Percentiles rank a stretch among this genome's conserved stretches.
These are phyloP conservation scores for Blastocrithidia nonstop DNA, from an alignment of 208 protist species.

Conservation along the genomic window DNA sequence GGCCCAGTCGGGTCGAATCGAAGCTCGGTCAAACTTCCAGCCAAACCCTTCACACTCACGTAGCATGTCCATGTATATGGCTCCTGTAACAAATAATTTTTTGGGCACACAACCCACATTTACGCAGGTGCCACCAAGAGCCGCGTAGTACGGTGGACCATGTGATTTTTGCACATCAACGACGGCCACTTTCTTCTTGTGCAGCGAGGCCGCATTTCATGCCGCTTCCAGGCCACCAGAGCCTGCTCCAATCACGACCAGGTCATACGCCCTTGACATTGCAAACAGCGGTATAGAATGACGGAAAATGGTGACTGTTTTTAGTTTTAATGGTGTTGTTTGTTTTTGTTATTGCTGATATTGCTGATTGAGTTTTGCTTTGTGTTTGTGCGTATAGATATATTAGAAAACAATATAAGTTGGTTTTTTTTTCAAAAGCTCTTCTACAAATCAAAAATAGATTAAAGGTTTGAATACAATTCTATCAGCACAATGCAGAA, in stretches of 20 bases:
- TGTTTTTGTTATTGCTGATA: background rate
- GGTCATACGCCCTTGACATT: conserved; percentile 70
- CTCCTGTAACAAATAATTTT: conserved; percentile 80
- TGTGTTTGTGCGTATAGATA: background rate
- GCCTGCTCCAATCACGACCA: conserved; percentile 81
- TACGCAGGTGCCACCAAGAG: conserved; percentile 77
- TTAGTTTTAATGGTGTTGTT: background rate
- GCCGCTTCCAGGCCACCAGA: conserved; percentile 79
- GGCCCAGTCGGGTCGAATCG: conserved; percentile 57
- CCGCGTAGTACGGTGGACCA: conserved; percentile 59
- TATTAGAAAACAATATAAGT: no score
- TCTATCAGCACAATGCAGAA: no score
- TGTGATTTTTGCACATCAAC: conserved; percentile 69
- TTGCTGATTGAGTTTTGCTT: background rate
- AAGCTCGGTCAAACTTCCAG: conserved; percentile 46
- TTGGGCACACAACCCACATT: conserved; percentile 83
- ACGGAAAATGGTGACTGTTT: conserved; percentile 1
- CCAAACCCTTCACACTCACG: conserved; percentile 67
- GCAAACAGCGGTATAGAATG: conserved; percentile 2
- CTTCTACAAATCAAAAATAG: no score
- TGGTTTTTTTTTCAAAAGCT: no score
- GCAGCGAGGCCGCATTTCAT: conserved; percentile 65
- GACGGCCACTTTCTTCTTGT: conserved; percentile 79
- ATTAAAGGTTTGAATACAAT: no score
- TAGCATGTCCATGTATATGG: conserved; percentile 64